phyloP scores from a whole-genome alignment of 805 yeast genomes.

The Wickerhamiella occidentalis region DNA sequence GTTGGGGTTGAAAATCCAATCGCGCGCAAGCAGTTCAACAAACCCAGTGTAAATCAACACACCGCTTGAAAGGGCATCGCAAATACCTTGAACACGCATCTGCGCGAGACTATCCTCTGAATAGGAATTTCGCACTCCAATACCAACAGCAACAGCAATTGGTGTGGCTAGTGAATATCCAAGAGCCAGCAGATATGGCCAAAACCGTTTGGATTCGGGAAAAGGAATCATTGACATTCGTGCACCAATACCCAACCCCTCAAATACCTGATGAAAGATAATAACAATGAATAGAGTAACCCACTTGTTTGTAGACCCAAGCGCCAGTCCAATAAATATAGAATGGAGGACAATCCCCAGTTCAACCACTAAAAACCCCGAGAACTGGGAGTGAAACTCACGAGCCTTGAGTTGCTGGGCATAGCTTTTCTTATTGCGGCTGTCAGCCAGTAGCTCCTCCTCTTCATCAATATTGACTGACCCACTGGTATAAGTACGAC shows the following conservation, averaged over 20 bases:
- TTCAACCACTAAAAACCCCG: conserved; percentile 46
- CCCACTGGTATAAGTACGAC: neutral
- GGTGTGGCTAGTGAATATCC: conserved; percentile 55
- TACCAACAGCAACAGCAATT: conserved; percentile 57
- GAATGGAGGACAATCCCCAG: conserved; percentile 68
- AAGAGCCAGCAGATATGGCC: conserved; percentile 42
- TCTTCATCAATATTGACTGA: neutral
- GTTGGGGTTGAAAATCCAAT: conserved; percentile 41
- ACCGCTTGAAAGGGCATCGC: conserved; percentile 63
- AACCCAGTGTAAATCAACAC: conserved; percentile 58
- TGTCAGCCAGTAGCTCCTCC: neutral
- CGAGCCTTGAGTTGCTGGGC: neutral
- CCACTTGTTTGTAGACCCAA: conserved; percentile 56
- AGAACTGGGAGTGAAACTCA: conserved; percentile 28
- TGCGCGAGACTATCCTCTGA: conserved; percentile 43
- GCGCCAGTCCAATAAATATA: conserved; percentile 56
- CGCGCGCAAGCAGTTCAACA: conserved; percentile 66
- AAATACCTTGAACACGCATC: conserved; percentile 46
- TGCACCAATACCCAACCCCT: conserved; percentile 69
- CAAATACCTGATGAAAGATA: conserved; percentile 67
- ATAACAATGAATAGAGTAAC: conserved; percentile 49
- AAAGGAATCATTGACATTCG: conserved; percentile 49
- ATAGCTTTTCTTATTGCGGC: neutral
- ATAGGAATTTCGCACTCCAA: conserved; percentile 53
- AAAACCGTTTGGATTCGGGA: conserved; percentile 36